phyloP scores from a whole-genome alignment of 176 grass and related monocot species.

The Otatea glauca region DNA sequence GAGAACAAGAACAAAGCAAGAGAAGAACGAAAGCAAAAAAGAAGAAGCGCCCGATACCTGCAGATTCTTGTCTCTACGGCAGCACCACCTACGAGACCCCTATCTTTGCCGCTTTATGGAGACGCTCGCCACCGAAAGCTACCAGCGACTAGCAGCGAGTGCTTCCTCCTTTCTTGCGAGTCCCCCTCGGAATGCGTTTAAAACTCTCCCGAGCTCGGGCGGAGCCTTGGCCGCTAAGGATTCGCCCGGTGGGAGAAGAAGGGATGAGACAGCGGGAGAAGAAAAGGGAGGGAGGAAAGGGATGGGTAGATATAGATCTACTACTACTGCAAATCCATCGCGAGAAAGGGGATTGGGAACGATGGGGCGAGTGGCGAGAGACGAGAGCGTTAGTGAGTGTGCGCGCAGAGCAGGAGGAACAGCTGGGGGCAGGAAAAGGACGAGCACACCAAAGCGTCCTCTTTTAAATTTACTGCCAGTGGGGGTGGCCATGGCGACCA shows the following conservation, averaged over 20 bases:
- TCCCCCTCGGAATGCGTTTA: slow-evolving; percentile 20
- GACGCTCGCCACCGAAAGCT: slow-evolving; percentile 57
- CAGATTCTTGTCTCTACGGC: slow-evolving; percentile 19
- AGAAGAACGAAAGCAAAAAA: slow-evolving; percentile 6
- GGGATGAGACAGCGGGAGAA: background rate
- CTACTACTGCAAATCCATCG: slow-evolving; percentile 24
- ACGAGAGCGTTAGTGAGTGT: background rate
- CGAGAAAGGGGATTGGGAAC: slow-evolving; percentile 19
- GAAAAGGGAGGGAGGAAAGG: slow-evolving; percentile 5
- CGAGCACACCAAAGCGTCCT: slow-evolving; percentile 5
- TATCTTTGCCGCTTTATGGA: slow-evolving; percentile 49
- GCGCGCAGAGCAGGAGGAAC: background rate
- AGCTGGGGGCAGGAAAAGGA: slow-evolving; percentile 35
- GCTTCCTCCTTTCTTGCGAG: slow-evolving; percentile 39
- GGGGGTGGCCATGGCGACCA: background rate
- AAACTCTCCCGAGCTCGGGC: slow-evolving; percentile 5
- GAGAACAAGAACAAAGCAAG: background rate
- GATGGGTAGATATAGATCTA: slow-evolving; percentile 44
- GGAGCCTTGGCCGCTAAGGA: slow-evolving; percentile 60
- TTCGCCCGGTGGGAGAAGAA: slow-evolving; percentile 22
- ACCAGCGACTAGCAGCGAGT: slow-evolving; percentile 21
- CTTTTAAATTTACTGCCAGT: slow-evolving; percentile 35
- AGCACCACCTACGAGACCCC: background rate
- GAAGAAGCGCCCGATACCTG: slow-evolving; percentile 37
- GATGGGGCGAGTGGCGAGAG: background rate